These are phyloP conservation scores for Stereum hirsutum DNA, from an alignment of 1,284 basidiomycete species.

Conservation along the genomic window DNA sequence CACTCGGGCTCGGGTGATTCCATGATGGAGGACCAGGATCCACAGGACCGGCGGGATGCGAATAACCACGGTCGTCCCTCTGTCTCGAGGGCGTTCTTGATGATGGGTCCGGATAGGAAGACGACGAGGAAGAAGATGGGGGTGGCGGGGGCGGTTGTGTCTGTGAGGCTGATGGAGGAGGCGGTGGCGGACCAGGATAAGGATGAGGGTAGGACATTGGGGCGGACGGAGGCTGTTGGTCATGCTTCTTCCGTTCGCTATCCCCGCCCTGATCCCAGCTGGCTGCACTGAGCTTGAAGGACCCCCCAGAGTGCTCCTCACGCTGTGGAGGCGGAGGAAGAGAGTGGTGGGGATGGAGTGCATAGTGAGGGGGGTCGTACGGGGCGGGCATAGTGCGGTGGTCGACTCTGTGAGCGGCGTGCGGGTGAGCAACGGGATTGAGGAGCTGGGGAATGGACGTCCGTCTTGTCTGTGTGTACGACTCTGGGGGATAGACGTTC, in stretches of 20 bases:
- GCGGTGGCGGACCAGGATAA: not conserved
- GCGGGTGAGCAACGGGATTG: constrained; percentile 27
- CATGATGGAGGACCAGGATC: constrained; percentile 7
- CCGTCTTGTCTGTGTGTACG: constrained; percentile 33
- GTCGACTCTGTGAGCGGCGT: constrained; percentile 20
- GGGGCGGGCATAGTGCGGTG: constrained; percentile 21
- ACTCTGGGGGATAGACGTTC: constrained; percentile 34
- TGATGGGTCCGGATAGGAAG: too few species aligned
- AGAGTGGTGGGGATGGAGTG: constrained; percentile 7
- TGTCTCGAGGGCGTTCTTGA: too few species aligned
- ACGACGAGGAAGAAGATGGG: too few species aligned
- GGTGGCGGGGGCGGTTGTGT: too few species aligned
- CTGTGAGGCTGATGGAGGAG: not conserved
- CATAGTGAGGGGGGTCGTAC: constrained; percentile 6
- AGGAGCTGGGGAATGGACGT: constrained; percentile 45
- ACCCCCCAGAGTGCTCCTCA: constrained; percentile 8
- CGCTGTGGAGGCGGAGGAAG: too few species aligned
- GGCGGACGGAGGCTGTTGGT: constrained; percentile 21
- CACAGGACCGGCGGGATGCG: too few species aligned
- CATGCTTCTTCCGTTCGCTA: constrained; percentile 24
- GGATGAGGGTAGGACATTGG: not conserved
- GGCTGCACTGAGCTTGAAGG: constrained; percentile 12
- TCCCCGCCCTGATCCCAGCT: constrained; percentile 25
- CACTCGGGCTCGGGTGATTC: constrained; percentile 11
- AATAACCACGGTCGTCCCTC: constrained; percentile 10